Evolutionary conservation across 306 rosid genomes (phyloP).

Genomic region (Nissolia schottii): DNA sequence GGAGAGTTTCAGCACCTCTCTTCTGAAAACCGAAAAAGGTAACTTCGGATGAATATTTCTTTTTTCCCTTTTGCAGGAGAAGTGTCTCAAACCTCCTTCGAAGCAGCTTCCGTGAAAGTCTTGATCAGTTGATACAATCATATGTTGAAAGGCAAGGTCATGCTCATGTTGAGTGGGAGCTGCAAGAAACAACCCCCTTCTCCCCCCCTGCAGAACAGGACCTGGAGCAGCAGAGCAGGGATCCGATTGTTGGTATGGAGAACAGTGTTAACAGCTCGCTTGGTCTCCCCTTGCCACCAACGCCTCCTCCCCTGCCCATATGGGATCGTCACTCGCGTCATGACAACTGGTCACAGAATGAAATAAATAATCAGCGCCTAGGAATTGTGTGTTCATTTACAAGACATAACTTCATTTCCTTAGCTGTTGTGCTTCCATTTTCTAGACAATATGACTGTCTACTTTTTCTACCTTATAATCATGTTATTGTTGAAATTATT

Average conservation of each 20-base stretch:
- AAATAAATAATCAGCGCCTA: conserved; percentile 57
- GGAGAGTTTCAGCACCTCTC: conserved; percentile 10
- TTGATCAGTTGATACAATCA: conserved; percentile 84
- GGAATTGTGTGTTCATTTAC: conserved; percentile 59
- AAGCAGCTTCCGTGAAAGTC: conserved; percentile 93
- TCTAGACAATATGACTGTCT: conserved; percentile 2
- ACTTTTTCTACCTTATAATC: not conserved
- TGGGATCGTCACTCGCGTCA: conserved; percentile 65
- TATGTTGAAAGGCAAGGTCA: conserved; percentile 86
- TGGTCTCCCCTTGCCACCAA: conserved; percentile 51
- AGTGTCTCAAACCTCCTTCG: conserved; percentile 93
- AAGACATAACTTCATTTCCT: conserved; percentile 28
- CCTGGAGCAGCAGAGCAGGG: conserved; percentile 44
- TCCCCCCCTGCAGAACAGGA: conserved; percentile 55
- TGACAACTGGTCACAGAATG: conserved; percentile 69
- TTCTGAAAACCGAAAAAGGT: conserved; percentile 7
- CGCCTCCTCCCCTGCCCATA: conserved; percentile 55
- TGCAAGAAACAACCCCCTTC: conserved; percentile 53
- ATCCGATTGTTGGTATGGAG: conserved; percentile 42
- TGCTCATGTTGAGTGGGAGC: conserved; percentile 68
- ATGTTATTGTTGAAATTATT: not conserved
- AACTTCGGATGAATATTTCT: not conserved
- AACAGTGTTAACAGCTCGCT: conserved; percentile 41
- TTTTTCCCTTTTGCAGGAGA: conserved; percentile 69
- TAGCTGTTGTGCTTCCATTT: conserved; percentile 25